Base-by-base conservation (phyloP, 108 stramenopile species). In the Nannochloropsis gaditana region DNA sequence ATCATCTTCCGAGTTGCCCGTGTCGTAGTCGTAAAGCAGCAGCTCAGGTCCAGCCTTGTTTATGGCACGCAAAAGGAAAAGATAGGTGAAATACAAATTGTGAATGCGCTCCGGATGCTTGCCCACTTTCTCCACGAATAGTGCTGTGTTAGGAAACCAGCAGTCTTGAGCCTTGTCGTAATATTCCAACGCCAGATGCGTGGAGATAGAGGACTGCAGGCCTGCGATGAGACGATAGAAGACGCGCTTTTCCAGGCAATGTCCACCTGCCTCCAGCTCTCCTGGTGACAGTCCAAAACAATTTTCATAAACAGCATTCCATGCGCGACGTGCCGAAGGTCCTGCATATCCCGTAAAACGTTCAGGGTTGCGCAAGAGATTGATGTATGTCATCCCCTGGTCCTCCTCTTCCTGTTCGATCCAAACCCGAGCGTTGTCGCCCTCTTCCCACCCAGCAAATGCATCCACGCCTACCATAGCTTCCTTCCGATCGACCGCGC, bases 71-170 rank as follows among this genome's bases (percentile, higher is more conserved):
- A 97, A 86, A 45, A 96, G 89, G 21, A 99, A 91, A 93, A 97
- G 93, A 93, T 94, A 95, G 80, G 93, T 88, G 90, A 97, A 97
- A 88, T 97, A 95, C 43, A 99, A 79, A 89, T 99, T 97, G 80
- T 95, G 94, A 41, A 97, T 89, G 5, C 83, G 96, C 94, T 90
- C 93, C 86, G 41, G 95, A 93, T 92, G 82, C 41, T 90, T 84
- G 43, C 94, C 89, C 9, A 98, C 90, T 10, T 86, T 88, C 42
- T 84, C 43, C 11, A 84, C 41, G 59, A 73, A 73, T 3, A 73
- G 59, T n/a, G 59, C 59, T n/a, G 59, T 73, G 82, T 82, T 82
- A 21, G 42, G 82, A 21, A 19, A 82, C 42, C 43, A 42, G 21
- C 81, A 31, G 43, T 82, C 41, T 31, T 82, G 41, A 31, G 81